Evolutionary conservation across 2,329 filamentous ascomycete species (phyloP).

Genomic region (Monilinia fructicola): DNA sequence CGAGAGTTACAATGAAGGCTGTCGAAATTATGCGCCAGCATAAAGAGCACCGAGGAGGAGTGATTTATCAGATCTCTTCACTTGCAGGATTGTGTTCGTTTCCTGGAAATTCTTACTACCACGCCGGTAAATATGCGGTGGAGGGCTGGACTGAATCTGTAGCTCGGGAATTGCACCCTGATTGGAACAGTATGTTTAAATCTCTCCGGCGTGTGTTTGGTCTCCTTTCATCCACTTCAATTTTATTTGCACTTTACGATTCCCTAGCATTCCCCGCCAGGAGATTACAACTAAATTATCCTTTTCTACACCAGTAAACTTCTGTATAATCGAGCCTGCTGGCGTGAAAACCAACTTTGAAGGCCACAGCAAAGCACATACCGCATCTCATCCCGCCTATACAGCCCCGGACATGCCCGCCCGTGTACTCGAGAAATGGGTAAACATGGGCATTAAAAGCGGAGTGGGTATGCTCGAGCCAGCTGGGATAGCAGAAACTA

Average conservation of each 20-base stretch:
- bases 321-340: conserved; percentile 46
- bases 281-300: not conserved
- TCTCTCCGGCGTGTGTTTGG: not conserved
- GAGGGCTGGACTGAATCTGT: conserved; percentile 44
- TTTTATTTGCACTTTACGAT: not conserved
- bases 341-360: conserved; percentile 45
- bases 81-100: conserved; percentile 43
- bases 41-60: conserved; percentile 40
- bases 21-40: conserved; percentile 44
- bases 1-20: conserved; percentile 43
- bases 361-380: conserved; percentile 41
- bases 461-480: conserved; percentile 32
- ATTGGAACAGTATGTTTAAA: conserved; percentile 40
- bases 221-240: not conserved
- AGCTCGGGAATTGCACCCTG: conserved; percentile 41
- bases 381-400: conserved; percentile 34
- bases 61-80: conserved; percentile 46
- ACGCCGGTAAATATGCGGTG: conserved; percentile 46
- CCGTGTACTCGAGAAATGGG: conserved; percentile 35
- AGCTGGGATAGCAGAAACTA: conserved; percentile 29
- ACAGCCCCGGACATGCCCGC: conserved; percentile 40
- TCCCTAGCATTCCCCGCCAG: not conserved
- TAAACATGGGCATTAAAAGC: conserved; percentile 29
- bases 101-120: conserved; percentile 44
- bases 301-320: conserved; percentile 40